Base-by-base conservation (phyloP, 164 flowering plant genomes). In the Euptelea pleiosperma region DNA sequence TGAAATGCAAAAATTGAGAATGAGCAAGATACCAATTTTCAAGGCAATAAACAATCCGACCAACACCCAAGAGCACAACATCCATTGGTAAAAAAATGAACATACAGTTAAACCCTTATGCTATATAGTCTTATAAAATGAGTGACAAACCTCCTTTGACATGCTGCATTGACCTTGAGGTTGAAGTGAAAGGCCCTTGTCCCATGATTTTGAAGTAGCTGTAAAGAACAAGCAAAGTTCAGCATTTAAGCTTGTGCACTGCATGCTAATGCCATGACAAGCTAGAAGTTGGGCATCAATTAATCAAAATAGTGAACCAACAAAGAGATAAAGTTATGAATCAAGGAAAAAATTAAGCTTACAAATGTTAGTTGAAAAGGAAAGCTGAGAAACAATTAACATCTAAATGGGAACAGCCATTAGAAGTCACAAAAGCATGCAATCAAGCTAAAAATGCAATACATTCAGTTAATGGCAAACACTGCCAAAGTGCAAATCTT, bases 141-240 rank as follows among this genome's bases (percentile, higher is more conserved):
- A 46, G 49, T 2, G 64, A 63, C 60, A 41, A 35, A 87, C 98
- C 96, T 86, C 87, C 37, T 82, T 78, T 28, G 81, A 70, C 52
- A 83, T 52, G 61, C 41, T 55, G 14, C 48, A 64, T 51, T 65
- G 77, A 39, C 56, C 71, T 16, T 73, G 67, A 37, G 71, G 69
- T 39, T 74, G 77, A 66, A 89, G 79, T 43, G 55, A 76, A 43
- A 90, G 72, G 45, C 96, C 96, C 43, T 53, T 69, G 28, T 71
- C 74, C 95, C 91, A 89, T 57, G 65, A 61, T 55, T 78, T 79
- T 35, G 93, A 82, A 41, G 66, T 77, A 70, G 96, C 96, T 89
- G 85, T 66, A 74, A 52, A 55, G 16, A 43, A 60, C 16, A 11
- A 55, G 6, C 22, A 34, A 48, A 28, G 16, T 44, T 58, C 21